Evolutionary conservation across 1,139 yeast genomes (phyloP), one percentile per base, ranked within the genome.

Genomic region (Taiozyma sp.): DNA sequence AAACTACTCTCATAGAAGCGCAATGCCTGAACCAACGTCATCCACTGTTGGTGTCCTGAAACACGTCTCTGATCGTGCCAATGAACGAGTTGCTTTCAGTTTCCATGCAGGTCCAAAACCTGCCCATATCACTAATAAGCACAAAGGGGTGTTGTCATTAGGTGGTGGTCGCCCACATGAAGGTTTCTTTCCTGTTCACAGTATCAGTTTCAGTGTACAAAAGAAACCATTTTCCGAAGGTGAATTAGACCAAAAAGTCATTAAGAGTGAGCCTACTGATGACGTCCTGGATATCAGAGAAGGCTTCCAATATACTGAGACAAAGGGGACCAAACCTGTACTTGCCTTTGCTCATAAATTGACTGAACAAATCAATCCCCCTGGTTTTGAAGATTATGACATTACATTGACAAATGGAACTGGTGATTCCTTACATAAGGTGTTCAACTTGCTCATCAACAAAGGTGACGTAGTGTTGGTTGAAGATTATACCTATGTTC

Each of bases 401-500:
- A 64, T 76, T 4, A 68, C 78, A 10, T 60, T 81, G 23, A 74
- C 83, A 38, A 73, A 74, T 23, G 90, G 90, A 19, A 83, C 87
- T 6, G 82, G 84, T 36, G 89, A 84, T 59, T 82, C 87, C 2
- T 70, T 83, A 54, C 81, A 79, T 61, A 80, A 84, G 59, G 76
- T 80, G 16, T 75, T 78, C 49, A 83, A 84, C 57, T 73, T 80
- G 28, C 65, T 84, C 32, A 66, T 83, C 47, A 80, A 84, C 60
- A 66, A 63, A 36, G 80, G 74, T 13, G 87, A 83, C 60, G 75
- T 80, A 0, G 71, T 83, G 13, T 65, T 84, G 55, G 68, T 82
- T 57, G 90, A 84, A 59, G 85, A 81, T 57, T 81, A 80, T 64
- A 80, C 87, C 0, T 82, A 81, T 63, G 71, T 79, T 2, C 86